Evolutionary conservation across 495 filamentous ascomycete species (phyloP).

Genomic region (Trichoderma erinaceum): DNA sequence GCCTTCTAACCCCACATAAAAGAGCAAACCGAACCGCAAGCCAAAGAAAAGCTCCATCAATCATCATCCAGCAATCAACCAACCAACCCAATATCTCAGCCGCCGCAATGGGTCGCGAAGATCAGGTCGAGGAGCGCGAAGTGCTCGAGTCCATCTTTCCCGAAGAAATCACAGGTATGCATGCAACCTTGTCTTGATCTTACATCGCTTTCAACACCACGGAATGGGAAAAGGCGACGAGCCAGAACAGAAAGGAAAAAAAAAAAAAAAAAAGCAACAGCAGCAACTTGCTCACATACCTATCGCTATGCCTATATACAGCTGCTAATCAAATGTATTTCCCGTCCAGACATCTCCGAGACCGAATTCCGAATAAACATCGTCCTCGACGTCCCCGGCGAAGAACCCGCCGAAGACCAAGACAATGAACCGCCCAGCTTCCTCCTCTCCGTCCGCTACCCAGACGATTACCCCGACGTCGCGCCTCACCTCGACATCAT

Average conservation of each 20-base stretch:
- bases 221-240: background rate
- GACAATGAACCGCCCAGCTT: constrained; percentile 57
- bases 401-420: constrained; percentile 46
- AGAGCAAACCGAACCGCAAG: background rate
- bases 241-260: background rate
- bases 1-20: constrained; percentile 8
- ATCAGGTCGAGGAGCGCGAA: constrained; percentile 92
- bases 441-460: constrained; percentile 76
- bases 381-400: constrained; percentile 63
- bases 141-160: constrained; percentile 97
- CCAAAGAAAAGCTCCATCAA: background rate
- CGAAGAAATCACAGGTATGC: constrained; percentile 84
- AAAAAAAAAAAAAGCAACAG: background rate
- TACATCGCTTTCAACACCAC: constrained; percentile 17
- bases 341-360: constrained; percentile 67
- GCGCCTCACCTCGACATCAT: constrained; percentile 74
- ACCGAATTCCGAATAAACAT: constrained; percentile 80
- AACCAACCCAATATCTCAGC: background rate
- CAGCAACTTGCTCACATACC: background rate
- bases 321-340: background rate
- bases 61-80: background rate
- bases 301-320: too few species aligned
- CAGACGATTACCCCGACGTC: constrained; percentile 78
- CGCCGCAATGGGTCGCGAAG: constrained; percentile 77
- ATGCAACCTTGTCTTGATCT: constrained; percentile 13